Base-by-base conservation (phyloP, 75 land plant species). In the Sequoia sempervirens region DNA sequence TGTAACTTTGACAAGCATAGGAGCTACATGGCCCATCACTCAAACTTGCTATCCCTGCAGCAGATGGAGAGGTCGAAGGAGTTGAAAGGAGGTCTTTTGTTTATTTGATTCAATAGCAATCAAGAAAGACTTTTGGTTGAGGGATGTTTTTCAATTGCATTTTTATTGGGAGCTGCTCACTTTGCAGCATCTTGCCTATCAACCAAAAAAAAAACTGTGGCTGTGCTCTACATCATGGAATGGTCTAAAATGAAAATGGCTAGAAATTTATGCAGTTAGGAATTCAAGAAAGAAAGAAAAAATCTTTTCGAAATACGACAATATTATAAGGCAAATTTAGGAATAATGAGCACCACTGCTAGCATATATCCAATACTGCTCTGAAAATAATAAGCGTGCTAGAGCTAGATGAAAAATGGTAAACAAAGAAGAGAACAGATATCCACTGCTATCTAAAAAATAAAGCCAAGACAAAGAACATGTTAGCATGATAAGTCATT, bases 351-450 rank as follows among this genome's bases (percentile, higher is more conserved):
- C 47, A 43, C 30, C 40, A 45, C 23, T 11, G 40, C 30, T 43
- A 26, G 43, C 11, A 78, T 43, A 11, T n/a, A 45, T 78, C 30
- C 47, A 78, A 78, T 41, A n/a, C 7, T n/a, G 47, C 5, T 45
- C 47, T 26, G 23, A 78, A 45, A 45, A 45, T 10, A 45, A 43
- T 2, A 41, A 40, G 26, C 80, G n/a, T 78, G 40, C 8, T 43
- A 15, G 28, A 41, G 3, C 30, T 78, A 7, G 14, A 41, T 45
- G 26, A 54, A 36, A 84, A 84, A n/a, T 12, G 86, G 26, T 15
- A 18, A 53, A 53, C 10, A n/a, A 38, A n/a, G 84, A 83, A 82
- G 58, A 84, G 83, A 84, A 52, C 4, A 34, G n/a, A 78, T 41
- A 11, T 26, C 80, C 4, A 78, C 26, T 78, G 14, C 26, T 14